These are phyloP conservation scores for Xylariales sp. DNA, from an alignment of 2,329 filamentous ascomycete species.

Conservation along the genomic window DNA sequence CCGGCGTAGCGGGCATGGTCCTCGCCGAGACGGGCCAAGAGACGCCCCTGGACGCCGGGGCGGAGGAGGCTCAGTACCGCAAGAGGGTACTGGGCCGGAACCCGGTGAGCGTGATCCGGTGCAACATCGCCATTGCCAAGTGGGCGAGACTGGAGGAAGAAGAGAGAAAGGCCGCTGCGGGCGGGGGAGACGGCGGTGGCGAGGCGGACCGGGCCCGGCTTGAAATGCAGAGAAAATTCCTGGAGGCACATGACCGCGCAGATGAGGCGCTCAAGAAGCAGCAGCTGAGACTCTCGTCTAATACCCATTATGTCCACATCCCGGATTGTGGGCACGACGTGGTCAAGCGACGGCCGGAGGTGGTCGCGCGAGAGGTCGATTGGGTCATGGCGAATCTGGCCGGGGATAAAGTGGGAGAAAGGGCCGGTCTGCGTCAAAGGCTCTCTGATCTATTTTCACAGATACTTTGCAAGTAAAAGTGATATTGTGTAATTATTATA, in stretches of 20 bases:
- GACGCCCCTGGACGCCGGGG: constrained; percentile 16
- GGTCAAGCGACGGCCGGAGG: constrained; percentile 18
- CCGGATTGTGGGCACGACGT: constrained; percentile 22
- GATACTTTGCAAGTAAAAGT: too few relatives aligned
- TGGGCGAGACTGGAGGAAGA: constrained; percentile 13
- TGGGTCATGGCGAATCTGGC: constrained; percentile 17
- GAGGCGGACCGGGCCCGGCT: constrained; percentile 4
- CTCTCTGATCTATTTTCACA: too few relatives aligned
- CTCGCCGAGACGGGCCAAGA: constrained; percentile 25
- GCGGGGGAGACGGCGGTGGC: too few relatives aligned
- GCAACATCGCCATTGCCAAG: constrained; percentile 17
- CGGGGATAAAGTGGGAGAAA: too few relatives aligned
- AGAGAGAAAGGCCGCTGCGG: constrained; percentile 2
- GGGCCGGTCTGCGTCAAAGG: too few relatives aligned
- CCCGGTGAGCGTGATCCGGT: constrained; percentile 20
- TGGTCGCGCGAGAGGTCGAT: constrained; percentile 17
- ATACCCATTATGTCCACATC: constrained; percentile 15
- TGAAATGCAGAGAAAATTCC: constrained; percentile 12
- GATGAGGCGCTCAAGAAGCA: constrained; percentile 21
- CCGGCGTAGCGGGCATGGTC: constrained; percentile 16
- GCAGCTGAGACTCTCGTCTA: constrained; percentile 17
- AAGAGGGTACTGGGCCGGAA: constrained; percentile 12
- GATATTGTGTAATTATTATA: too few relatives aligned
- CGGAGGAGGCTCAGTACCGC: constrained; percentile 16
- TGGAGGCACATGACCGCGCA: constrained; percentile 14